Evolutionary conservation across 129 eudicot genomes (phyloP), one percentile per base, ranked within the genome.

Genomic region (Tagetes patula): DNA sequence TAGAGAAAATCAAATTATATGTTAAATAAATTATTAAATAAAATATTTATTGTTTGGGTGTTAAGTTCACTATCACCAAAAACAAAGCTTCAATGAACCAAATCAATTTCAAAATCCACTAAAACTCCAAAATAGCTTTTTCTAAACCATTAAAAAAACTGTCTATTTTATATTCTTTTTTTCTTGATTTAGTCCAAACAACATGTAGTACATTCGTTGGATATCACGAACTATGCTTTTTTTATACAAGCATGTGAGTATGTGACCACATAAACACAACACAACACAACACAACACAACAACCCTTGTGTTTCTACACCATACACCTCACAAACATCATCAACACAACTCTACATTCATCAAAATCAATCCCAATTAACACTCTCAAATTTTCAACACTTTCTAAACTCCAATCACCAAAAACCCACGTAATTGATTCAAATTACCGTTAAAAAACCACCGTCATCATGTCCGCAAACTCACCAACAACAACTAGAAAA

Each of bases 401-500:
- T 55, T 55, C 37, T 30, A 65, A 38, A 4, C 32, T 34, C 48
- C 27, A 20, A 20, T 20, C 27, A 20, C 27, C 27, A 20, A 20
- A 20, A 20, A 20, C 27, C 27, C 27, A 20, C 27, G 27, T 20
- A 20, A 20, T 20, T 20, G 27, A 20, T 20, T 20, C 27, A 20
- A 20, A 20, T 20, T 20, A 20, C 27, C 27, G 27, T 20, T 20
- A 20, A 39, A 2, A 64, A 65, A 38, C n/a, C 32, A 10, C 9
- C 9, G 1, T 0, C 36, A 9, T 45, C 14, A 61, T 61, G 67
- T 43, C 67, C 2, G 43, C 67, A 34, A 61, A 4, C 45, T 61
- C 67, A 48, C 55, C 72, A 2, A 43, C 71, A 31, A 67, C 72
- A 1, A 67, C 72, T 3, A 67, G 72, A 67, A 67, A 67, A 67